Evolutionary conservation across 805 yeast genomes (phyloP), one percentile per base, ranked within the genome.

Genomic region (Sporopachydermia lactativora): DNA sequence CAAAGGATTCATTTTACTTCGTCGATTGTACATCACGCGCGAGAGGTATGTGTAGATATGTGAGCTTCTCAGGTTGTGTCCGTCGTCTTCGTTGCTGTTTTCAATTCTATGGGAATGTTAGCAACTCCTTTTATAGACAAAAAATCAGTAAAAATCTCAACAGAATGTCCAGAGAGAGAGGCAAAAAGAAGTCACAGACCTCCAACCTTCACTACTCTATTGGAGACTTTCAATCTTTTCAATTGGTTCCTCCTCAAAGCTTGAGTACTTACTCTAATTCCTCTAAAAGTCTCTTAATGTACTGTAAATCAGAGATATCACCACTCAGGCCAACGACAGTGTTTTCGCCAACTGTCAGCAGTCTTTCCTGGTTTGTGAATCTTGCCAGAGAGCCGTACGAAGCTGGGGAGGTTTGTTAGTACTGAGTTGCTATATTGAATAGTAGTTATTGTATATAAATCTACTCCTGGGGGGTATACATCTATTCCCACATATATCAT

Each of bases 301-400:
- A 75, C 62, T 92, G 98, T 65, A 89, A 70, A 62, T 92, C 99
- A 38, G 94, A 80, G 37, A 92, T 74, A 59, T 92, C 99, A 39
- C 99, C 99, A 39, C 94, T 77, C 24, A 88, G 65, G 39, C 97
- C 99, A 39, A 92, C 96, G 39, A 86, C 77, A 1, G 96, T 82
- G 46, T 80, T 79, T 13, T 70, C 61, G 14, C 97, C 98, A 18
- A 89, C 94, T 43, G 73, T 73, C 53, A 86, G 63, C 52, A 92
- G 65, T 57, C 99, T 77, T 58, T 89, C 94, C 45, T 83, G 70
- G 59, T 88, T 77, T 45, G 72, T 79, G 63, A 89, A 82, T 52
- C 96, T 73, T 46, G 94, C 76, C 47, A 92, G 67, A 2, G 96
- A 85, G 0, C 99, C 99, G 57, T 89, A 92, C 0, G 96, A 80